Evolutionary conservation across 2,329 filamentous ascomycete genomes (phyloP), one percentile per base, ranked within the genome.

Genomic region (Colletotrichum chlorophyti): DNA sequence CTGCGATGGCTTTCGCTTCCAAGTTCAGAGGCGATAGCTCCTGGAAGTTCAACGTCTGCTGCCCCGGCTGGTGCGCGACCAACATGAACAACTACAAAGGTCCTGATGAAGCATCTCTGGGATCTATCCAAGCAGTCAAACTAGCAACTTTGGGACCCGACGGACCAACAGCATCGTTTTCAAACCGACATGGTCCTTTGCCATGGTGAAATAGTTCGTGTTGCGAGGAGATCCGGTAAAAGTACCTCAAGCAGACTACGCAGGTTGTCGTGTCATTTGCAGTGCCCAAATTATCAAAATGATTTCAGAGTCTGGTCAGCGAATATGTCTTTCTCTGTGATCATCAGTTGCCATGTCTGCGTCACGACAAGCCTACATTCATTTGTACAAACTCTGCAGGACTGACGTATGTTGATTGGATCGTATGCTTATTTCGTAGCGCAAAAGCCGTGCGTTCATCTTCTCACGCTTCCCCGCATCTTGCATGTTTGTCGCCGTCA

Each of bases 1-100:
- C 53, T 3, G 47, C 53, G 8, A 32, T 60, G 45, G 38, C 29
- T 1, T 60, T 51, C 26, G 58, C 53, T n/a, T 34, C 53, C 2
- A 38, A 41, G 7, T 15, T 41, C 26, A 26, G 17, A 4, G 41
- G 35, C 8, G 58, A 60, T 3, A 17, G 15, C 5, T 31, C 41
- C 3, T 60, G 58, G 58, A 60, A 60, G 27, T 35, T 60, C 4
- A 60, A 60, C 3, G n/a, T 49, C 2, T 60, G 58, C 8, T 60
- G 58, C 29, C 58, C 58, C 4, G 58, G 58, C 1, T 34, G 53
- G 46, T 60, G 58, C 5, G 15, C 34, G n/a, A 60, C 58, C 2
- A 60, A 47, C 11, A 57, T 60, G 53, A 60, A 12, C 10, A 27
- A 15, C 4, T 58, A 52, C 19, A 8, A 26, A 2, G 58, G 46